These are phyloP conservation scores for Drechslerella stenobrocha DNA, from an alignment of 2,329 filamentous ascomycete species.

Conservation along the genomic window DNA sequence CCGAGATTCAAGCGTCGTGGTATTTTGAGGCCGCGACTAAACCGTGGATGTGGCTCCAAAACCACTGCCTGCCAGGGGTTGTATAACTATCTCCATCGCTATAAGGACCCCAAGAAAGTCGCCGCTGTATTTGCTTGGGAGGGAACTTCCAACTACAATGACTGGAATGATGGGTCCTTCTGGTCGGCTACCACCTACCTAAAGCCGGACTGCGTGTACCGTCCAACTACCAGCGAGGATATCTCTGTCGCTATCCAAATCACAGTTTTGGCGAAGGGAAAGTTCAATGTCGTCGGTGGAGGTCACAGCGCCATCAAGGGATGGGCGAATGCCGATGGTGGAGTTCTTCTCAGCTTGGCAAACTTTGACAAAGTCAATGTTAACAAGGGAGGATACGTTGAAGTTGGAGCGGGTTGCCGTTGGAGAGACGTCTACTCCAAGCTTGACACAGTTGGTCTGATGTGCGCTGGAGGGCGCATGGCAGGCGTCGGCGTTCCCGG, in stretches of 20 bases:
- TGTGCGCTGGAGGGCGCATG: conserved; percentile 39
- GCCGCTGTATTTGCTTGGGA: conserved; percentile 9
- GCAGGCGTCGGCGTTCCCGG: conserved; percentile 33
- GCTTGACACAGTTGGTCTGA: conserved; percentile 13
- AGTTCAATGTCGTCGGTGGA: conserved; percentile 40
- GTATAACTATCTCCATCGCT: conserved; percentile 9
- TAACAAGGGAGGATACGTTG: conserved; percentile 4
- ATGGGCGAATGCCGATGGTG: conserved; percentile 36
- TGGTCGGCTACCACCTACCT: conserved; percentile 37
- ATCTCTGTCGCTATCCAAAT: conserved; percentile 29
- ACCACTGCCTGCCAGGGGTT: conserved; percentile 8
- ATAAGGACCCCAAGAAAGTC: too few relatives aligned
- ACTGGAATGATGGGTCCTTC: conserved; percentile 37
- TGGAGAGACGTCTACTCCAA: conserved; percentile 20
- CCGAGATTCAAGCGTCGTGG: too few relatives aligned
- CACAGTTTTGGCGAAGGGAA: conserved; percentile 1
- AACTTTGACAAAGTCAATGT: conserved; percentile 16
- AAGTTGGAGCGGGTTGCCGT: conserved; percentile 19
- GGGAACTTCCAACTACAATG: conserved; percentile 18
- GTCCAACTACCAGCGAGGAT: conserved; percentile 15
- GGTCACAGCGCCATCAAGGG: conserved; percentile 44
- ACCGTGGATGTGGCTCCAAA: background rate
- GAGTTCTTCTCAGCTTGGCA: conserved; percentile 26
- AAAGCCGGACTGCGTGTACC: conserved; percentile 27
- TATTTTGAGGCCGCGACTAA: too few relatives aligned